A percentile compares a stretch with the other conserved stretches of the same genome.
Conservation (phyloP, 2,329 filamentous ascomycete genomes). For the Colletotrichum lindemuthianum region DNA sequence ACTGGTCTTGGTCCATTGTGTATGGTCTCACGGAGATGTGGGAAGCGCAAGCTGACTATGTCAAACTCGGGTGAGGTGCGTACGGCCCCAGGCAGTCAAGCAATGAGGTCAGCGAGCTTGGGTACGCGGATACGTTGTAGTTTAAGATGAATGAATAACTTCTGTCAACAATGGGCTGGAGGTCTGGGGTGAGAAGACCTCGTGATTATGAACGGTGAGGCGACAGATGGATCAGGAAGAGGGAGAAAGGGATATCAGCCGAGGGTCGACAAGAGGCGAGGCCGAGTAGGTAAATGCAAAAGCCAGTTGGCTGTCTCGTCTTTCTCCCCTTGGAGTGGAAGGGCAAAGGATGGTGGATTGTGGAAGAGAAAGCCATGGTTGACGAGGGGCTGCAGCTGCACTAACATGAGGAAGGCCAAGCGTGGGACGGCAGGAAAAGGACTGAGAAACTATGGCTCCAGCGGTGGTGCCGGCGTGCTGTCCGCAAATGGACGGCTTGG, state of each 20-base stretch:
- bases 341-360: background rate
- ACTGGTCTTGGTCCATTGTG: slow-evolving; percentile 44
- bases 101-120: no score
- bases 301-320: background rate
- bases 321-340: no score
- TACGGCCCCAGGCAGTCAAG: no score
- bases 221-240: slow-evolving; percentile 1
- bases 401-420: slow-evolving; percentile 22
- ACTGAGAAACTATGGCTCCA: background rate
- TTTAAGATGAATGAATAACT: background rate
- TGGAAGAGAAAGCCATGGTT: slow-evolving; percentile 6
- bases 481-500: no score
- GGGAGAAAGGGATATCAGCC: slow-evolving; percentile 4
- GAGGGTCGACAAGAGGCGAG: slow-evolving; percentile 18
- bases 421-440: background rate
- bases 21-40: background rate
- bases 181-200: slow-evolving; percentile 9
- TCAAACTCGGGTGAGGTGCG: slow-evolving; percentile 6
- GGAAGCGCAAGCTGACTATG: background rate
- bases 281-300: slow-evolving; percentile 17
- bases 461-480: background rate
- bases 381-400: background rate
- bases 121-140: no score
- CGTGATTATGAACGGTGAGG: slow-evolving; percentile 15
- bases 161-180: no score